Evolutionary conservation across 208 protist genomes (phyloP).

Genomic region (Balamuthia mandrillaris): DNA sequence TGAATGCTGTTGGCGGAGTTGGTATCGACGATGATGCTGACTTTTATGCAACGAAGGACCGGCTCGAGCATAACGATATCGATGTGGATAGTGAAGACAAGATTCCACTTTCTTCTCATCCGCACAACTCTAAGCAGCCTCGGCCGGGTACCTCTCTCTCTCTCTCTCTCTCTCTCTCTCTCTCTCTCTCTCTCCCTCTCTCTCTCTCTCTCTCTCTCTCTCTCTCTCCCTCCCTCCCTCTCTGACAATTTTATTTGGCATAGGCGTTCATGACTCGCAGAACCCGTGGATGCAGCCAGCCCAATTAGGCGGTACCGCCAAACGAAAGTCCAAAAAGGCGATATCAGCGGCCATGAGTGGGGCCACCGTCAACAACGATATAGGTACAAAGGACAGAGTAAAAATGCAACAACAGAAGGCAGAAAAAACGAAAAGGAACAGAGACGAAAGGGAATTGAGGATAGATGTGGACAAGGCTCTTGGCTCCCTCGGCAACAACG

Average conservation of each 20-base stretch:
- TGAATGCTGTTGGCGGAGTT: no score
- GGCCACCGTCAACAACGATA: not conserved
- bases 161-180: no score
- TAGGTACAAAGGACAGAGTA: not conserved
- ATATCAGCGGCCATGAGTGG: not conserved
- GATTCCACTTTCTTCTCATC: no score
- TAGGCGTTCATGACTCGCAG: conserved; percentile 11
- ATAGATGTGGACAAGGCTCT: not conserved
- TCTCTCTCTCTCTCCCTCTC: no score
- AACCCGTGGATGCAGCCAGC: conserved; percentile 40
- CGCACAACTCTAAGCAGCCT: no score
- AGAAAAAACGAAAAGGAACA: not conserved
- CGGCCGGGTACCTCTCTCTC: no score
- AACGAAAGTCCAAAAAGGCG: not conserved
- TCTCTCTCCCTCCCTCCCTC: not conserved
- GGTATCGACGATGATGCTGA: no score
- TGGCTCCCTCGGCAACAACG: not conserved
- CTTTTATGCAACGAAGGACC: no score
- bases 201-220: not conserved
- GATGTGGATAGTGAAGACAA: no score
- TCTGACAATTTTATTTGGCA: not conserved
- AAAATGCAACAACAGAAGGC: conserved; percentile 3
- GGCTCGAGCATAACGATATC: no score
- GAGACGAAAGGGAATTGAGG: conserved; percentile 4
- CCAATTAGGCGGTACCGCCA: not conserved